These are phyloP conservation scores for Nannizzia gypsea DNA, from an alignment of 2,329 filamentous ascomycete species.

Conservation along the genomic window DNA sequence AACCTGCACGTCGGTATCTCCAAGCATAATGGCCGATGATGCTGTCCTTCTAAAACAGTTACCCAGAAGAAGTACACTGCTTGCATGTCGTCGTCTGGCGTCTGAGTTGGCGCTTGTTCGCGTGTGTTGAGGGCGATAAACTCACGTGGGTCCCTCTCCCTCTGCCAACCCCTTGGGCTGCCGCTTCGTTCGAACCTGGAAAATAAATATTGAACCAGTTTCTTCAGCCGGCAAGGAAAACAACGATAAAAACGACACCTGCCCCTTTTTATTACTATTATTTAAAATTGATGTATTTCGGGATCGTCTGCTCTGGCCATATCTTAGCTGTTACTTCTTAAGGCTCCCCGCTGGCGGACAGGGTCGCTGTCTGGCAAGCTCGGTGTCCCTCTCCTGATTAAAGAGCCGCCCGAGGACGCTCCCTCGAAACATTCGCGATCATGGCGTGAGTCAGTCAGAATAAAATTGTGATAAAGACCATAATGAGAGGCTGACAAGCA, in stretches of 20 bases:
- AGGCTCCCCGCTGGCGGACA: neutral
- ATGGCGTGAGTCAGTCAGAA: constrained; percentile 37
- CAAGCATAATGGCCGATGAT: no score
- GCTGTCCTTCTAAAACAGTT: no score
- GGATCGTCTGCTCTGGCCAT: neutral
- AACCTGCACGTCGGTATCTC: no score
- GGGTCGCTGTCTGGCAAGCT: neutral
- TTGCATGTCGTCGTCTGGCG: neutral
- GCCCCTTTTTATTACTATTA: no score
- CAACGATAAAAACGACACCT: no score
- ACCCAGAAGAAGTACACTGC: neutral
- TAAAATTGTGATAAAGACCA: constrained; percentile 1
- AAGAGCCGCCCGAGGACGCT: neutral
- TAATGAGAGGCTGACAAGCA: constrained; percentile 7
- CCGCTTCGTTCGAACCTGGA: neutral
- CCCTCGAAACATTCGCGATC: constrained; percentile 1
- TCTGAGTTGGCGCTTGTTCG: neutral
- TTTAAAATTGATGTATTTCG: no score
- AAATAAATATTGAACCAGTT: neutral
- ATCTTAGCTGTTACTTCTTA: neutral
- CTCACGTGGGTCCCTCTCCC: neutral
- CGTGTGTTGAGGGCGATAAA: neutral
- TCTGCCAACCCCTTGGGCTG: neutral
- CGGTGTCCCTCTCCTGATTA: neutral
- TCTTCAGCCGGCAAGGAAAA: neutral